Percentiles rank a stretch among this genome's conserved stretches.
Evolutionary conservation across 768 basidiomycete species (phyloP).

Genomic region (Russula emetica): DNA sequence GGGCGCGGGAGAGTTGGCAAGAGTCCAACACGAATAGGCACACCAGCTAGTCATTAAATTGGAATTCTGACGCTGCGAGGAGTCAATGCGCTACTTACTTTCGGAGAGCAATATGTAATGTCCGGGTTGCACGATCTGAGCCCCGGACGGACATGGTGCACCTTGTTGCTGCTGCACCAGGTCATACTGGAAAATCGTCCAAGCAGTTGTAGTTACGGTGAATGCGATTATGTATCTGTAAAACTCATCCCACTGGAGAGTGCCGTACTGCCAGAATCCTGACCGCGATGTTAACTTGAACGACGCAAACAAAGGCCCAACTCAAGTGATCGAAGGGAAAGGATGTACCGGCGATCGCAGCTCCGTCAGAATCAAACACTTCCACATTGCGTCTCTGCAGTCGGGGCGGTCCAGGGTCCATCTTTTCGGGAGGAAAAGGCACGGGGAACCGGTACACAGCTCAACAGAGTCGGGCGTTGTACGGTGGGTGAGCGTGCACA

Average conservation of each 20-base stretch:
- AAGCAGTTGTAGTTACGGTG: not conserved
- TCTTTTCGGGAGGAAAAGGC: too few species aligned
- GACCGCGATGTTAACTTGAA: too few species aligned
- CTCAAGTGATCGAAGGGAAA: too few species aligned
- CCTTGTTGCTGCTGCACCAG: not conserved
- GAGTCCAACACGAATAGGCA: not conserved
- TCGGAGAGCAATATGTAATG: slow-evolving; percentile 4
- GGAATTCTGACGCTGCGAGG: not conserved
- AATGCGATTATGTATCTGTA: not conserved
- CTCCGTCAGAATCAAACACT: not conserved
- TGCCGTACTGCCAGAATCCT: slow-evolving; percentile 14
- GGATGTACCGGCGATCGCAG: slow-evolving; percentile 3
- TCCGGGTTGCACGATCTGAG: not conserved
- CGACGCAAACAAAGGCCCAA: too few species aligned
- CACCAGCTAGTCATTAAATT: not conserved
- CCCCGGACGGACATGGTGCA: not conserved
- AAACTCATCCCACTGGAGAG: slow-evolving; percentile 9
- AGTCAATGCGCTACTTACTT: not conserved
- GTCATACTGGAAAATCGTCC: slow-evolving; percentile 5
- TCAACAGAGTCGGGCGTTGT: too few species aligned
- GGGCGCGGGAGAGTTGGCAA: not conserved
- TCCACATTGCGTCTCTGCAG: slow-evolving; percentile 13
- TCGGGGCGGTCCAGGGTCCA: not conserved
- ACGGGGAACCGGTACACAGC: too few species aligned
- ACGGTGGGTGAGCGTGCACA: too few species aligned